phyloP scores from a whole-genome alignment of 768 basidiomycete genomes.

The Agaricus blazei region DNA sequence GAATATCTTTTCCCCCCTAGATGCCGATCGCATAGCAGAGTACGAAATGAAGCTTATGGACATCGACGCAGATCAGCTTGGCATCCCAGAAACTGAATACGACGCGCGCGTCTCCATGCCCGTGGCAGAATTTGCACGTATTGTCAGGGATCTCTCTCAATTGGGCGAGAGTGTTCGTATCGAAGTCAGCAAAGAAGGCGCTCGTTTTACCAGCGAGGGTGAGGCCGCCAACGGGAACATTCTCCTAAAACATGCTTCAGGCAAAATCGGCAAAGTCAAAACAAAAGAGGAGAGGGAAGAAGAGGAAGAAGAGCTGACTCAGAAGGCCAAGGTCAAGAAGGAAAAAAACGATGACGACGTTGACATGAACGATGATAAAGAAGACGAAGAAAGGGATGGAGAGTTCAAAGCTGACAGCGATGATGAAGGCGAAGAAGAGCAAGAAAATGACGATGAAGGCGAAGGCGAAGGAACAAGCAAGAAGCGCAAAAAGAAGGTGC shows the following conservation, averaged over 20 bases:
- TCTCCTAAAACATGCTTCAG: conserved; percentile 71
- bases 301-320: conserved; percentile 27
- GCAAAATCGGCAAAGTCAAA: conserved; percentile 38
- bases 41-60: conserved; percentile 99
- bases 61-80: conserved; percentile 91
- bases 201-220: conserved; percentile 88
- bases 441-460: conserved; percentile 47
- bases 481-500: conserved; percentile 71
- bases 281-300: conserved; percentile 34
- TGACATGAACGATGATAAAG: conserved; percentile 36
- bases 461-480: conserved; percentile 50
- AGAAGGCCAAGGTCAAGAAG: conserved; percentile 40
- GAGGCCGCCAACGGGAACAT: conserved; percentile 92
- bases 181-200: conserved; percentile 93
- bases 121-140: conserved; percentile 82
- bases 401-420: conserved; percentile 46
- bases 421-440: conserved; percentile 48
- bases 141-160: conserved; percentile 85
- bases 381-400: conserved; percentile 32
- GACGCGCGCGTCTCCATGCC: conserved; percentile 90
- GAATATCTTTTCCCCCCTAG: conserved; percentile 33
- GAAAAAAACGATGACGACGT: conserved; percentile 40
- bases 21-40: conserved; percentile 89
- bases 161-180: conserved; percentile 95
- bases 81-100: conserved; percentile 96